phyloP scores from a whole-genome alignment of 495 filamentous ascomycete species.

The Cercophora scortea region DNA sequence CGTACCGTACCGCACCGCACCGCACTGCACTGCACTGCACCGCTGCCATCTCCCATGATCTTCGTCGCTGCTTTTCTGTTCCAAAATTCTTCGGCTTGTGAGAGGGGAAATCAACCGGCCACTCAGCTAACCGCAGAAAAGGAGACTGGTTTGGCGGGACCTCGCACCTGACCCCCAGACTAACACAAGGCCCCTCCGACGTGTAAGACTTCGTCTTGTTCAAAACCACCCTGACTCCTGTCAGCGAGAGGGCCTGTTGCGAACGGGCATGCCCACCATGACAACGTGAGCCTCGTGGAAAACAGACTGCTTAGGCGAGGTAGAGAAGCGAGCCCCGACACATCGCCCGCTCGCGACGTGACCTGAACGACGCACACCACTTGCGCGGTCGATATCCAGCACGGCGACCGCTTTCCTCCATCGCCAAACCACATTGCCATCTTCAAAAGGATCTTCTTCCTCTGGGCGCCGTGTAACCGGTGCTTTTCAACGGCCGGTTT shows the following conservation, averaged over 20 bases:
- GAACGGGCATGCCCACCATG: conserved; percentile 19
- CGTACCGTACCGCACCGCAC: conserved; percentile 2
- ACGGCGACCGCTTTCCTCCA: neutral
- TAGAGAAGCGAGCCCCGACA: conserved; percentile 12
- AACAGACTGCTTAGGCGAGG: conserved; percentile 19
- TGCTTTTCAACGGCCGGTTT: conserved; percentile 4
- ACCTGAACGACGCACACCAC: conserved; percentile 4
- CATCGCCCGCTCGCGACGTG: conserved; percentile 6
- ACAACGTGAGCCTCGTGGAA: conserved; percentile 22
- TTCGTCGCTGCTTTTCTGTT: conserved; percentile 8
- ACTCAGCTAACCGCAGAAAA: neutral
- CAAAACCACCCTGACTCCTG: neutral
- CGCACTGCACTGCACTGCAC: no score
- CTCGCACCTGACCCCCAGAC: neutral
- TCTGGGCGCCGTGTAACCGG: conserved; percentile 3
- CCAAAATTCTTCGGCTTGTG: neutral
- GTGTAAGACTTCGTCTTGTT: neutral
- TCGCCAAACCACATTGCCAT: no score
- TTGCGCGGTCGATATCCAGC: neutral
- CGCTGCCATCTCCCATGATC: neutral
- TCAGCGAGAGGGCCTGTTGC: conserved; percentile 4
- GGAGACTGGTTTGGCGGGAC: neutral
- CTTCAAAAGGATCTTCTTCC: neutral
- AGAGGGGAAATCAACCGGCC: no score
- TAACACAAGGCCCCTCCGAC: neutral